phyloP scores from a whole-genome alignment of 192 early-diverging fungal genomes.

The Umbelopsis isabellina region DNA sequence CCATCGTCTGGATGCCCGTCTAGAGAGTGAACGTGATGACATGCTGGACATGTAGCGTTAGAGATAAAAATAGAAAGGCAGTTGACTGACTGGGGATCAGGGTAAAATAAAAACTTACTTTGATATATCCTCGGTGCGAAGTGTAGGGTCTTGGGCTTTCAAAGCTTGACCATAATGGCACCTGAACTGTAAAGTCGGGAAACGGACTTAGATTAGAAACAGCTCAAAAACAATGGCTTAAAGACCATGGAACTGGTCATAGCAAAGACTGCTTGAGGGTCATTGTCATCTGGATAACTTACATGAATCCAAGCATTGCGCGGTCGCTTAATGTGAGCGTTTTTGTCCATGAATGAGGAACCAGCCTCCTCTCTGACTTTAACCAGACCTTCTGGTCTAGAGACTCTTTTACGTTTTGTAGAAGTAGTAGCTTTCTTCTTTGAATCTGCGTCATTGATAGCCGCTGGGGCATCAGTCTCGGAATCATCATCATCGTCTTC shows the following conservation, averaged over 20 bases:
- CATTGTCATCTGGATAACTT: neutral
- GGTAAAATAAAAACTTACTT: conserved; percentile 28
- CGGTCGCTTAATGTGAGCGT: conserved; percentile 45
- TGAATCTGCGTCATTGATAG: neutral
- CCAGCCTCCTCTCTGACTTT: conserved; percentile 17
- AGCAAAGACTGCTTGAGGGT: neutral
- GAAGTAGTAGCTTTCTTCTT: neutral
- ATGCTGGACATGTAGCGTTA: neutral
- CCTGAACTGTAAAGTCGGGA: conserved; percentile 29
- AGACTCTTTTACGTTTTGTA: neutral
- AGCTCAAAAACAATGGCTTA: neutral
- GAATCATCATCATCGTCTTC: conserved; percentile 2
- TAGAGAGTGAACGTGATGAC: conserved; percentile 18
- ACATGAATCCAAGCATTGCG: conserved; percentile 46
- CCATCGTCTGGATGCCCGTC: conserved; percentile 43
- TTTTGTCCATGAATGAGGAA: conserved; percentile 27
- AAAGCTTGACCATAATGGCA: conserved; percentile 46
- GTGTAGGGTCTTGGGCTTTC: conserved; percentile 40
- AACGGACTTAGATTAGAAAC: neutral
- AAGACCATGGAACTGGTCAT: neutral
- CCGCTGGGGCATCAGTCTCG: neutral
- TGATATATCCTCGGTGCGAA: conserved; percentile 44
- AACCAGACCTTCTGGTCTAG: neutral
- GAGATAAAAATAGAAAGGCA: neutral
- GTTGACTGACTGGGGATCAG: too few relatives aligned